Percentiles rank a stretch among this genome's conserved stretches.
Conservation (phyloP, 495 filamentous ascomycete species). For the Penicillium flavigenum region DNA sequence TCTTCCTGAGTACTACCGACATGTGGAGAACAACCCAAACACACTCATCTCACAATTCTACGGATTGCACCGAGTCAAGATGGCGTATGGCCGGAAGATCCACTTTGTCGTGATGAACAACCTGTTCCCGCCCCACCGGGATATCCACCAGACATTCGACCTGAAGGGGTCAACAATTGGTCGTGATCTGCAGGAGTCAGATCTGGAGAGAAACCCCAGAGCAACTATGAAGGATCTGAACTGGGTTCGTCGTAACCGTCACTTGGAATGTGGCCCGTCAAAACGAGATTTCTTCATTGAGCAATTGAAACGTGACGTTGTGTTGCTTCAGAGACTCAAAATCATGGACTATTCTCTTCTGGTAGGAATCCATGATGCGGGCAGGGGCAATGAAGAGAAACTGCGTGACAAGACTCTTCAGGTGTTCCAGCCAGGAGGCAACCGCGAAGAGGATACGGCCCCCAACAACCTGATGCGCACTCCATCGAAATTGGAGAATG, state of each 20-base stretch:
- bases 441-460: constrained; percentile 54
- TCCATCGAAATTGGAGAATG: constrained; percentile 90
- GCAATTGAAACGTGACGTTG: constrained; percentile 85
- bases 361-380: constrained; percentile 88
- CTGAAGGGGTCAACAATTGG: constrained; percentile 97
- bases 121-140: constrained; percentile 92
- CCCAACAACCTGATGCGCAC: constrained; percentile 77
- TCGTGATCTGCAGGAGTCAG: constrained; percentile 83
- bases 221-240: constrained; percentile 97
- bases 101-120: constrained; percentile 99
- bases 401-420: constrained; percentile 91
- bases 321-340: constrained; percentile 76
- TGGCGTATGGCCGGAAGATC: constrained; percentile 96
- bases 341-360: constrained; percentile 99
- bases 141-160: constrained; percentile 97
- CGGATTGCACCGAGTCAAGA: constrained; percentile 95
- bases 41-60: constrained; percentile 98
- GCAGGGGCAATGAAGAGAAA: constrained; percentile 90
- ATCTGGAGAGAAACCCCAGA: constrained; percentile 82
- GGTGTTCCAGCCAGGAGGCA: constrained; percentile 90
- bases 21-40: constrained; percentile 90
- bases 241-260: constrained; percentile 82
- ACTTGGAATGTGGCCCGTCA: constrained; percentile 81
- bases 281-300: constrained; percentile 85
- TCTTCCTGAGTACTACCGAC: constrained; percentile 88